Evolutionary conservation across 169 alveolate species (phyloP).

Genomic region (Plasmodium gonderi): DNA sequence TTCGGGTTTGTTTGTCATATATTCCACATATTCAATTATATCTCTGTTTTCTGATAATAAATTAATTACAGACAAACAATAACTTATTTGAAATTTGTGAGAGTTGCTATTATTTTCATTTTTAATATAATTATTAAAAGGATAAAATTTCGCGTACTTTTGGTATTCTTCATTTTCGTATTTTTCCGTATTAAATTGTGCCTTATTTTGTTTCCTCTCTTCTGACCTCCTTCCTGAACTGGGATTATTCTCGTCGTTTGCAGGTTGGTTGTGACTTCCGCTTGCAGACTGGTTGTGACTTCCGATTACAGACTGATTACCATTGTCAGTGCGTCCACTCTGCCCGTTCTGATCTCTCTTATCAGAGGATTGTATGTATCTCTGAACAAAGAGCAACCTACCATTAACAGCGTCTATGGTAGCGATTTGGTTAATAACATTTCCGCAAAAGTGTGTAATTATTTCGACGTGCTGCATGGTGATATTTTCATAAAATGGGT

Average conservation of each 20-base stretch:
- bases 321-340: neutral
- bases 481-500: conserved; percentile 35
- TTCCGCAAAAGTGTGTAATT: conserved; percentile 72
- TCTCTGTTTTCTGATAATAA: conserved; percentile 54
- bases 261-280: too few relatives aligned
- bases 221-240: neutral
- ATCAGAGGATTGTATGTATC: conserved; percentile 8
- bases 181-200: neutral
- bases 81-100: conserved; percentile 25
- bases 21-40: conserved; percentile 59
- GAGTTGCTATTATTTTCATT: neutral
- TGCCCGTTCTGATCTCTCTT: neutral
- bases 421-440: conserved; percentile 58
- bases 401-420: conserved; percentile 46
- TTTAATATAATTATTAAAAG: conserved; percentile 1
- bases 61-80: conserved; percentile 51
- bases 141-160: neutral
- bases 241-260: neutral
- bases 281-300: too few relatives aligned
- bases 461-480: conserved; percentile 46
- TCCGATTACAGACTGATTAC: neutral
- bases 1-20: conserved; percentile 35
- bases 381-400: conserved; percentile 56
- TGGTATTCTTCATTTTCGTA: conserved; percentile 1
- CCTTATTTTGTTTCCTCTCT: neutral